Evolutionary conservation across 2,329 filamentous ascomycete species (phyloP).

Genomic region (Calonectria hongkongensis): DNA sequence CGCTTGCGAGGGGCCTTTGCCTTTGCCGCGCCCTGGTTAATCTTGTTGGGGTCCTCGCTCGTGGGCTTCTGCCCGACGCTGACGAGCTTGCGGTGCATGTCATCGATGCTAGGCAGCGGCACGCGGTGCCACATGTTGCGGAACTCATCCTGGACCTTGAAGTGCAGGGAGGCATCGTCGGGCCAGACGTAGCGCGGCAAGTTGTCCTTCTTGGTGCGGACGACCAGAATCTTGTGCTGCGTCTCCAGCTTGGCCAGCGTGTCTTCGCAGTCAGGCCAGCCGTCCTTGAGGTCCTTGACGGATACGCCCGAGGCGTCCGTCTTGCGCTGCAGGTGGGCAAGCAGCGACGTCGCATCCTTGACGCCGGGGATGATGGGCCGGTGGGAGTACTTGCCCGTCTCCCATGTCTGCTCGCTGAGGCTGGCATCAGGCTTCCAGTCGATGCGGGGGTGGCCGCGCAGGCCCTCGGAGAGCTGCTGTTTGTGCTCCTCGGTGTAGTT

Average conservation of each 20-base stretch:
- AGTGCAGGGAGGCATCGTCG: slow-evolving; percentile 86
- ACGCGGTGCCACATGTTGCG: slow-evolving; percentile 88
- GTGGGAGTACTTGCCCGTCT: slow-evolving; percentile 85
- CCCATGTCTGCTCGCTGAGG: slow-evolving; percentile 80
- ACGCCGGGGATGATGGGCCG: slow-evolving; percentile 88
- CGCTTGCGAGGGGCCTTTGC: slow-evolving; percentile 85
- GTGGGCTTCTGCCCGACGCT: slow-evolving; percentile 89
- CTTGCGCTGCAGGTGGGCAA: slow-evolving; percentile 87
- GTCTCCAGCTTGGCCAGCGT: slow-evolving; percentile 86
- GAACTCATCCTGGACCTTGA: slow-evolving; percentile 88
- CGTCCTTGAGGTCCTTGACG: slow-evolving; percentile 95
- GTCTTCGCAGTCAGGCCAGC: slow-evolving; percentile 90
- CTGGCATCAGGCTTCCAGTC: slow-evolving; percentile 73
- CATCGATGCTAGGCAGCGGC: slow-evolving; percentile 83
- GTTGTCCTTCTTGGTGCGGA: slow-evolving; percentile 94
- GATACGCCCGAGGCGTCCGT: slow-evolving; percentile 86
- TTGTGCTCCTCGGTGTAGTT: slow-evolving; percentile 77
- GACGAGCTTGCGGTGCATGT: slow-evolving; percentile 85
- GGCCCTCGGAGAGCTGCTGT: slow-evolving; percentile 78
- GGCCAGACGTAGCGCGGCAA: slow-evolving; percentile 91
- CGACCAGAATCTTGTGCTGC: slow-evolving; percentile 87
- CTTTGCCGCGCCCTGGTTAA: slow-evolving; percentile 63
- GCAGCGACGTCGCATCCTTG: slow-evolving; percentile 83
- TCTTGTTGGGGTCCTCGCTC: slow-evolving; percentile 82
- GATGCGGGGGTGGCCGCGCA: slow-evolving; percentile 78